phyloP scores from a whole-genome alignment of 768 basidiomycete species.

The Inosperma sp. region DNA sequence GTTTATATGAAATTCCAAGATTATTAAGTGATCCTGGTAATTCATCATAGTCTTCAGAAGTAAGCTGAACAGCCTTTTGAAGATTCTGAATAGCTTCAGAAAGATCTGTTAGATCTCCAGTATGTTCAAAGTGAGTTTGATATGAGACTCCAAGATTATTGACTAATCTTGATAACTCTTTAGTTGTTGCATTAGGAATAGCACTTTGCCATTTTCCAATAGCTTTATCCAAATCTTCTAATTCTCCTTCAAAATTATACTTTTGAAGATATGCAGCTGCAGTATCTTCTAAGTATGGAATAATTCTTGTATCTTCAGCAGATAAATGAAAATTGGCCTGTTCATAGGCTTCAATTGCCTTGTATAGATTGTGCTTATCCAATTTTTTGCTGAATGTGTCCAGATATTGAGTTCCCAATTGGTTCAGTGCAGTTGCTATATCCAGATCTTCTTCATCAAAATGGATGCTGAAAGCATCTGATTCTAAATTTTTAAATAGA shows the following conservation, averaged over 20 bases:
- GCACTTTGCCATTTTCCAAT: neutral
- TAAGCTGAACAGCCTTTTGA: slow-evolving; percentile 11
- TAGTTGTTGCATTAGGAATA: too few species aligned
- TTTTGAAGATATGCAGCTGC: neutral
- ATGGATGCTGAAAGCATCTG: too few species aligned
- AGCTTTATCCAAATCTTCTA: slow-evolving; percentile 1
- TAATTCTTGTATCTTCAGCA: neutral
- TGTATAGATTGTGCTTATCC: slow-evolving; percentile 16
- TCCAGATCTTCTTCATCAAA: too few species aligned
- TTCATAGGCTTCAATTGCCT: slow-evolving; percentile 2
- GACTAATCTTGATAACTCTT: too few species aligned
- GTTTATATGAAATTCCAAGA: slow-evolving; percentile 11
- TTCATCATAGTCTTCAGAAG: slow-evolving; percentile 5
- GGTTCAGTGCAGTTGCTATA: too few species aligned
- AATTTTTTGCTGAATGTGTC: too few species aligned
- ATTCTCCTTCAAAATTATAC: neutral
- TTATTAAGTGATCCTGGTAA: neutral
- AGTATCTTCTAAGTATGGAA: neutral
- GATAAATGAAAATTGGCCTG: neutral
- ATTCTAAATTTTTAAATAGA: too few species aligned
- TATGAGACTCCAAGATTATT: too few species aligned
- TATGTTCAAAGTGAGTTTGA: neutral
- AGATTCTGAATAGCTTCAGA: slow-evolving; percentile 12
- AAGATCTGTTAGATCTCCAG: slow-evolving; percentile 13
- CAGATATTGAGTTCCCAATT: too few species aligned